Conservation (phyloP, 495 filamentous ascomycete species). For the Trichoderma reesei region DNA sequence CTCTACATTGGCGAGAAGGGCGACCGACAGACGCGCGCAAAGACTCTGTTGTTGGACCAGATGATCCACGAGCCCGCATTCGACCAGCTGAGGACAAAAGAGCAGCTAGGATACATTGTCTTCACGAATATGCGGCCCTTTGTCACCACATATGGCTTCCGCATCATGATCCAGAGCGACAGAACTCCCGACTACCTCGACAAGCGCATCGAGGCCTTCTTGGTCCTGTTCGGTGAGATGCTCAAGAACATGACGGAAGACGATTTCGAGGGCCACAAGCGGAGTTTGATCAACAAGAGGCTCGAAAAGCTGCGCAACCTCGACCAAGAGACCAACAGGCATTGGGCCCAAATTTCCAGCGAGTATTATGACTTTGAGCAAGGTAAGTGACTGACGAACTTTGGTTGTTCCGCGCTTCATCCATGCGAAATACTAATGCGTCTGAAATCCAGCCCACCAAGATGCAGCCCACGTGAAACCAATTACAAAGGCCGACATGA, state of each 20-base stretch:
- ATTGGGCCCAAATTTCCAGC: slow-evolving; percentile 75
- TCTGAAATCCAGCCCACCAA: slow-evolving; percentile 44
- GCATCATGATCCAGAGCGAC: slow-evolving; percentile 93
- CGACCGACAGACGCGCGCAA: slow-evolving; percentile 58
- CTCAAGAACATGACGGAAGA: slow-evolving; percentile 69
- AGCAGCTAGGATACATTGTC: slow-evolving; percentile 95
- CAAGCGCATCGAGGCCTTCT: slow-evolving; percentile 74
- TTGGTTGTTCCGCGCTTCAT: not conserved
- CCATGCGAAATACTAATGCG: not conserved
- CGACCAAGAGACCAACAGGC: slow-evolving; percentile 67
- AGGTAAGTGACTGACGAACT: slow-evolving; percentile 40
- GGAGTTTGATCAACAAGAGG: slow-evolving; percentile 77
- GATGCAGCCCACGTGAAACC: slow-evolving; percentile 67
- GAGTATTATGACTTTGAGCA: slow-evolving; percentile 86
- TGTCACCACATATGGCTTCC: slow-evolving; percentile 67
- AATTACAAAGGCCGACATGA: slow-evolving; percentile 67
- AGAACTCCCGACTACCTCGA: slow-evolving; percentile 74
- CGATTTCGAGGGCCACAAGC: slow-evolving; percentile 86
- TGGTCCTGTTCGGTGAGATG: slow-evolving; percentile 50
- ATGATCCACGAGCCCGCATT: slow-evolving; percentile 89
- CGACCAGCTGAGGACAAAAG: slow-evolving; percentile 88
- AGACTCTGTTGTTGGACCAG: slow-evolving; percentile 77
- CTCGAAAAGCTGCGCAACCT: slow-evolving; percentile 92
- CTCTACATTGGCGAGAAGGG: slow-evolving; percentile 67
- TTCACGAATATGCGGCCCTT: slow-evolving; percentile 66